Evolutionary conservation across 1,139 yeast species (phyloP).

Genomic region (Kurtzmaniella quercitrusa): DNA sequence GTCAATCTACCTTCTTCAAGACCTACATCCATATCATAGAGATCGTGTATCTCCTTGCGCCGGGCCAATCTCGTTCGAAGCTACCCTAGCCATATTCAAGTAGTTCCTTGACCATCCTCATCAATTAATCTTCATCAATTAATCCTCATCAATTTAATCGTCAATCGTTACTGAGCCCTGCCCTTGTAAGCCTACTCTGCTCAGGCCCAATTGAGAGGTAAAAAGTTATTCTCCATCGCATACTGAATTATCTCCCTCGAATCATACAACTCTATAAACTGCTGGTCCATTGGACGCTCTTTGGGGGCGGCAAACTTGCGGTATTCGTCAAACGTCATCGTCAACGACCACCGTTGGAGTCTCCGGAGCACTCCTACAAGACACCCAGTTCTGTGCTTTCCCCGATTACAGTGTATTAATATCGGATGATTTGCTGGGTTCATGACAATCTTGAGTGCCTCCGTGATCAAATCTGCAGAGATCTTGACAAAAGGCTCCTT

Average conservation of each 20-base stretch:
- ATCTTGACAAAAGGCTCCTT: slow-evolving; percentile 92
- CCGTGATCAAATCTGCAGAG: slow-evolving; percentile 70
- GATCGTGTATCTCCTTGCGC: too few species aligned
- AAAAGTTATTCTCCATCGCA: slow-evolving; percentile 51
- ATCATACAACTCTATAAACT: slow-evolving; percentile 85
- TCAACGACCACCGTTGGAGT: slow-evolving; percentile 85
- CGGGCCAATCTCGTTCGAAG: too few species aligned
- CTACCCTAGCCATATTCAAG: too few species aligned
- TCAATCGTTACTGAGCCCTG: too few species aligned
- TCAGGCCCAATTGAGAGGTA: slow-evolving; percentile 65
- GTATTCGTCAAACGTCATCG: slow-evolving; percentile 93
- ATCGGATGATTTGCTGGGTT: slow-evolving; percentile 88
- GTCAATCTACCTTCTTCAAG: too few species aligned
- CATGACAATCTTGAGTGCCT: slow-evolving; percentile 75
- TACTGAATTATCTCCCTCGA: slow-evolving; percentile 52
- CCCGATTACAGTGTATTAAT: slow-evolving; percentile 90
- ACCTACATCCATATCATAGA: too few species aligned
- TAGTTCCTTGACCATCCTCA: too few species aligned
- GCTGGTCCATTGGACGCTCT: slow-evolving; percentile 92
- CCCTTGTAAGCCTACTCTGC: too few species aligned
- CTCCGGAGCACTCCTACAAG: slow-evolving; percentile 87
- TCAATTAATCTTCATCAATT: too few species aligned
- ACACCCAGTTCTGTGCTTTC: slow-evolving; percentile 96
- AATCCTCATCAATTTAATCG: too few species aligned
- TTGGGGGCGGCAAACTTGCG: slow-evolving; percentile 92